Evolutionary conservation across 176 grass and related monocot genomes (phyloP), one percentile per base, ranked within the genome.

Genomic region (Dendrocalamus sinicus): DNA sequence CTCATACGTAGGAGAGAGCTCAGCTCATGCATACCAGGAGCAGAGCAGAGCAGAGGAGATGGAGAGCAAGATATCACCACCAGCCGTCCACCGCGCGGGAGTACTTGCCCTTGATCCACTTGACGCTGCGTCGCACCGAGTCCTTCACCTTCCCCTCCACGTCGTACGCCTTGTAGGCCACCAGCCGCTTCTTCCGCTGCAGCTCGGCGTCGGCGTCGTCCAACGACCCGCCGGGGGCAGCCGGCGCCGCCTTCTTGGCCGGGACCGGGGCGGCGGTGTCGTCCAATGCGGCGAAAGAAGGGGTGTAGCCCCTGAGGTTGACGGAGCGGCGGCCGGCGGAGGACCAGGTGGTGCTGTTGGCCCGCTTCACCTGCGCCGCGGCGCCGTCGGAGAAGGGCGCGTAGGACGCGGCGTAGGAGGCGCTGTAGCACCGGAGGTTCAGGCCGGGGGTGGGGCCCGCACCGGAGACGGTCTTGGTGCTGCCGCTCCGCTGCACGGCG

Each of bases 101-200:
- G 95, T 67, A 96, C 73, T 86, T 91, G 43, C 88, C 82, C 82
- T 96, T 99, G 26, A 99, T 64, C 96, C 96, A 99, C 30, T 80
- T 92, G 70, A 99, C 86, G 92, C 96, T 87, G 78, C 91, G 94
- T 14, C 88, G 89, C 8, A 99, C 22, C 0, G 92, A 90, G 0
- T 64, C 74, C 72, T 93, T 95, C 75, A 99, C 67, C 90, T 91
- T 99, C 12, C 93, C 90, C 70, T 96, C 92, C 23, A 94, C 78
- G 40, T 89, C 86, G 61, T 94, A 99, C 46, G 66, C 90, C 86
- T 96, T 99, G 82, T 99, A 99, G 0, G 63, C 81, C 3, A 91
- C 93, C 24, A 99, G 90, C 32, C 96, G 85, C 89, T 88, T 99
- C 96, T 79, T 91, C 83, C 93, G 85, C 93, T 90, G 93, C 60